Evolutionary conservation across 768 basidiomycete species (phyloP), one percentile per base, ranked within the genome.

Genomic region (Mycena venus): DNA sequence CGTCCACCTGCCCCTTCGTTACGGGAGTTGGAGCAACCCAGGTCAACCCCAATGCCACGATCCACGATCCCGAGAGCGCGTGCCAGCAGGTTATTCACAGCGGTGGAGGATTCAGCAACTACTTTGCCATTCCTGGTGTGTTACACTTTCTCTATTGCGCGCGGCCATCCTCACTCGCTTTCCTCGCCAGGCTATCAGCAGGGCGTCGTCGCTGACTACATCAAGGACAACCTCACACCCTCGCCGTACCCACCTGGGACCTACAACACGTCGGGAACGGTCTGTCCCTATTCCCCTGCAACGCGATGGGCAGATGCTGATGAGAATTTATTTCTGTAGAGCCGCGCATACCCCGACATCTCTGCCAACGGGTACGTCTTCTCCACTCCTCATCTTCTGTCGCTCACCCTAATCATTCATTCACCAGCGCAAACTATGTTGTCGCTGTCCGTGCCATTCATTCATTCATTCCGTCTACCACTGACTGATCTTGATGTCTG

Each of bases 11-110:
- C 61, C 88, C 88, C 5, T 88, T 82, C 75, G 79, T 88, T 55
- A 88, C 88, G 1, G 80, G 85, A 3, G 82, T 89, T 23, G 89
- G 90, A 29, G 89, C 86, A 10, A 90, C 90, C 2, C 86, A 86
- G 78, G 70, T 84, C 44, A 83, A 81, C 68, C 79, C 82, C 19
- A 82, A 80, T 19, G 66, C 79, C 3, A 79, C 78, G 9, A 79
- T 82, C 2, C 78, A 76, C 7, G 80, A 83, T 42, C 79, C 80
- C n/a, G 84, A 85, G 75, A 78, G 79, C 40, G 84, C 86, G 5
- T 86, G 85, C 77, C 78, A 86, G 58, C 80, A 82, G 68, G 80
- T 83, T 8, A 85, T 85, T 31, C 80, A 69, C 71, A 83, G 83
- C 47, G 84, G 85, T n/a, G 85, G 85, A 5, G 85, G 85, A 23